Conservation (phyloP, 768 basidiomycete genomes). For the Pholiota conissans region DNA sequence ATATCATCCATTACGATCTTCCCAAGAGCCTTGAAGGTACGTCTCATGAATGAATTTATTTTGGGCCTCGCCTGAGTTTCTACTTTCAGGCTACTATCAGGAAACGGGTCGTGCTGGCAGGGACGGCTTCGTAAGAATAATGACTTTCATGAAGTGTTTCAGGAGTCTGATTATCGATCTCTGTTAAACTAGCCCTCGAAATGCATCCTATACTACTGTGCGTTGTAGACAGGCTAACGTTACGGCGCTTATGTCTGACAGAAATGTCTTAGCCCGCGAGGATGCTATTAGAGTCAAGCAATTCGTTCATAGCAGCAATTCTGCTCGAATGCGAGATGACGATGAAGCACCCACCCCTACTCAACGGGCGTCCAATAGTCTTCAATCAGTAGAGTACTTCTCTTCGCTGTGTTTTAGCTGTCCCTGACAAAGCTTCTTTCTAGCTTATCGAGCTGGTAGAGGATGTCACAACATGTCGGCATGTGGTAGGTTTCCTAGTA, state of each 20-base stretch:
- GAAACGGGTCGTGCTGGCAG: conserved; percentile 85
- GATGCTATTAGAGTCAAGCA: conserved; percentile 59
- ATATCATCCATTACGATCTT: conserved; percentile 80
- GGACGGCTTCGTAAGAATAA: conserved; percentile 59
- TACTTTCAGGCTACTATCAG: conserved; percentile 72
- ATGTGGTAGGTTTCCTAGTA: conserved; percentile 52
- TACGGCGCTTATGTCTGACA: too few relatives aligned
- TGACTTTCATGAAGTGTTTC: neutral
- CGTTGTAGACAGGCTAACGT: conserved; percentile 24
- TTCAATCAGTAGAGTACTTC: conserved; percentile 48
- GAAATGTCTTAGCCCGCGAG: too few relatives aligned
- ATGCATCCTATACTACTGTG: conserved; percentile 83
- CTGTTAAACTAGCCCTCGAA: conserved; percentile 67
- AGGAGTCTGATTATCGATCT: neutral
- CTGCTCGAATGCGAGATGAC: conserved; percentile 43
- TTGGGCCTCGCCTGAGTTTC: neutral
- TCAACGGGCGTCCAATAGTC: conserved; percentile 65
- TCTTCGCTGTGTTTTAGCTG: too few relatives aligned
- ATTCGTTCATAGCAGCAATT: conserved; percentile 48
- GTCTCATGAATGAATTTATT: conserved; percentile 7
- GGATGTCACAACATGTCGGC: conserved; percentile 58
- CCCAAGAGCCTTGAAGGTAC: conserved; percentile 83
- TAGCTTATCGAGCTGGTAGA: conserved; percentile 56
- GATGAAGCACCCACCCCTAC: conserved; percentile 56
- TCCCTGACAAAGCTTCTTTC: too few relatives aligned